A percentile compares a stretch with the other conserved stretches of the same genome.
Evolutionary conservation across 495 filamentous ascomycete species (phyloP).

Genomic region (Pyrenopolyporus hunteri): DNA sequence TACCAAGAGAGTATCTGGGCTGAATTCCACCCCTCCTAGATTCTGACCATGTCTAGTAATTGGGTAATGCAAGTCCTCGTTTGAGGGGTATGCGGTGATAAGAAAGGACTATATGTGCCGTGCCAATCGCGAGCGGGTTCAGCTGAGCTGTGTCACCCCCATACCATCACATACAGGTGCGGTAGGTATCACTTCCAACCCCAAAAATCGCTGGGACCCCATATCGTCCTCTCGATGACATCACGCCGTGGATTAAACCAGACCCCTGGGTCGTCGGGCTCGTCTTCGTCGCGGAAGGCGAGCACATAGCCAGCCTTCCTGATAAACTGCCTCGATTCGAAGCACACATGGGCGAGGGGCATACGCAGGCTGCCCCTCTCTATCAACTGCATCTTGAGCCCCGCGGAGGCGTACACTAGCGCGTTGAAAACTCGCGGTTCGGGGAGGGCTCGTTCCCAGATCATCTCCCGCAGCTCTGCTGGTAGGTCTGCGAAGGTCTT

Average conservation of each 20-base stretch:
- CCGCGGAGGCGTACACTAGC: constrained; percentile 32
- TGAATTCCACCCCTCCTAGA: no score
- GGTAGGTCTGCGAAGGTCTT: constrained; percentile 38
- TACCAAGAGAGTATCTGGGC: no score
- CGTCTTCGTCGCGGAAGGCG: constrained; percentile 31
- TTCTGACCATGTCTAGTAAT: no score
- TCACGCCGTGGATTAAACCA: constrained; percentile 39
- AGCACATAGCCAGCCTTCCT: constrained; percentile 31
- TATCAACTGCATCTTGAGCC: constrained; percentile 34
- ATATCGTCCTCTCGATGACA: constrained; percentile 34
- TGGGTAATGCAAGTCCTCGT: no score
- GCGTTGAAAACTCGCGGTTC: constrained; percentile 38
- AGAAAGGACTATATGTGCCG: no score
- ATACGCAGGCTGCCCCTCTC: constrained; percentile 25
- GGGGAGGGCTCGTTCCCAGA: constrained; percentile 43
- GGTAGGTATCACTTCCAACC: not conserved
- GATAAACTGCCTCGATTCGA: constrained; percentile 40
- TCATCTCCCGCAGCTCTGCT: constrained; percentile 40
- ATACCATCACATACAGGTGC: no score
- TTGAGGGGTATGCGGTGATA: no score
- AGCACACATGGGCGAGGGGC: constrained; percentile 38
- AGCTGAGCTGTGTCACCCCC: no score
- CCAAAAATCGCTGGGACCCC: constrained; percentile 33
- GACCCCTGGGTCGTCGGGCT: constrained; percentile 34
- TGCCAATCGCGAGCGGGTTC: no score